Base-by-base conservation (phyloP, 495 filamentous ascomycete species). In the Trichoderma orchidacearum region DNA sequence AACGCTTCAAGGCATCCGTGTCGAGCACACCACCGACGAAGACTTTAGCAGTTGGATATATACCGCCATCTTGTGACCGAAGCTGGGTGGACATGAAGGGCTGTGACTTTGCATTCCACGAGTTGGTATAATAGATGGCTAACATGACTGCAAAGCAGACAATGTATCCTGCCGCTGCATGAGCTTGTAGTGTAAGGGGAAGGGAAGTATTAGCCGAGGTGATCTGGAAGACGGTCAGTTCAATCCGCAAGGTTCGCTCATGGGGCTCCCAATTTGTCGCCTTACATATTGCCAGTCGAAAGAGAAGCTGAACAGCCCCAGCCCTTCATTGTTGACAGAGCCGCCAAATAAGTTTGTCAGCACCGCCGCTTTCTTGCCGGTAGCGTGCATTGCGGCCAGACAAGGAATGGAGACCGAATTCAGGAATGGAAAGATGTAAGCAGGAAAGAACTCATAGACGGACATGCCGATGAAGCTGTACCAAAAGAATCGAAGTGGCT, bases 91-190 rank as follows among this genome's bases (percentile, higher is more conserved):
- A 48, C 41, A 48, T 48, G 21, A 48, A 48, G 11, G 41, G 41
- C 41, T 48, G 41, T 4, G 41, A 48, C 8, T 48, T 48, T 15
- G 41, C 18, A 12, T 27, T 48, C 41, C 41, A 48, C 9, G 41
- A 78, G 12, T 60, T 56, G 0, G 57, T 58, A 11, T 73, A 76
- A 1, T 64, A 70, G 48, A 74, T 72, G 63, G 78, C 76, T 31
- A 75, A 77, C 1, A 71, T 78, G 27, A 72, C 72, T 6, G 72
- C 38, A 75, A 70, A 28, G 79, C 64, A 0, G 76, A 75, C n/a
- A 71, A 61, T 58, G 70, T 75, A 27, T 74, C 67, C 13, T 75
- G 74, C 60, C 62, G 58, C 57, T 59, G 58, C 5, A 63, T 63
- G 36, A 32, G 67, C 56, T 56, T 59, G 54, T 59, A 64, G 50